Evolutionary conservation across 805 yeast species (phyloP), one percentile per base, ranked within the genome.

Genomic region (Yamadazyma sp.): DNA sequence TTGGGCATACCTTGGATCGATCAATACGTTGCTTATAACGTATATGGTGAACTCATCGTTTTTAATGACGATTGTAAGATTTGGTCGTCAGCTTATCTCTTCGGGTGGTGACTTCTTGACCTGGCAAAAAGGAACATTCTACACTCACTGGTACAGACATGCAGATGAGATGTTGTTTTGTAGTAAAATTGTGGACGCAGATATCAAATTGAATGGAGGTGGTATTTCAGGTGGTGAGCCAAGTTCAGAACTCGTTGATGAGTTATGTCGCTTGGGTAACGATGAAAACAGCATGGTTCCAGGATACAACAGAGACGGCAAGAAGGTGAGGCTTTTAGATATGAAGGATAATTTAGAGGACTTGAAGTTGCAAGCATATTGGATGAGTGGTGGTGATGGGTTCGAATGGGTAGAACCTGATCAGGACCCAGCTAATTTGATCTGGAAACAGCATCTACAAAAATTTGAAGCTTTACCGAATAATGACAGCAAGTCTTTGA

Each of bases 381-480:
- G 95, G 95, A 78, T 85, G 54, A 73, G 83, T 28, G 85, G 87
- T 6, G 95, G 95, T 20, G 90, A 82, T 38, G 89, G 88, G 10
- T 86, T 84, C 53, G 85, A 82, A 43, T 86, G 95, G 95, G 82
- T 77, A 9, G 95, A 86, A 53, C 95, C 95, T 1, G 95, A 86
- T 54, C 84, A 83, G 53, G 95, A 87, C 53, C 95, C 95, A 0
- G 95, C 93, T 0, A 88, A 81, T 14, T 45, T 79, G 12, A 35
- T 61, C 16, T 69, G 73, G 74, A 53, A 54, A 33, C 35, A 52
- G 4, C 65, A 65, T 38, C 49, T 68, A 40, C 41, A 47, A 3
- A 36, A 37, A 34, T 52, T 47, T 26, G 47, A 57, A 19, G 50
- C 52, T 4, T 29, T 64, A 15, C 28, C 37, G 7, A 30, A 21